Conservation (phyloP, 176 grass and related monocot genomes). For the Thinopyrum elongatum region DNA sequence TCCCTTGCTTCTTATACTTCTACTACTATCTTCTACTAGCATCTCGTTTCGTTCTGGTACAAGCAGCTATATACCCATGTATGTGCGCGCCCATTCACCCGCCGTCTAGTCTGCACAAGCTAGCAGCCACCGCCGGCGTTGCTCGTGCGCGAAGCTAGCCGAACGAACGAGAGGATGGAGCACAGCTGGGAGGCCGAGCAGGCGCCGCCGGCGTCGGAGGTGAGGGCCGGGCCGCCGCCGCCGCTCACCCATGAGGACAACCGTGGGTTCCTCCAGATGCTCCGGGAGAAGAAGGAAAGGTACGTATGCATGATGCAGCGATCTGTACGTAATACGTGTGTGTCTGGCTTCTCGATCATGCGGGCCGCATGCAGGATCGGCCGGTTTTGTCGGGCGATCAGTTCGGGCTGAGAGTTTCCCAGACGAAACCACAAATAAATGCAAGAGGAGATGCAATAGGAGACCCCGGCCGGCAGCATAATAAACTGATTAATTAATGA, state of each 20-base stretch:
- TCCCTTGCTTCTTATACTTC: background rate
- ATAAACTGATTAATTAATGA: no score
- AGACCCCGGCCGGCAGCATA: no score
- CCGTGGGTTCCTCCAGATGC: slow-evolving; percentile 66
- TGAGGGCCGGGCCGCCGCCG: slow-evolving; percentile 8
- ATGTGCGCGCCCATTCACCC: background rate
- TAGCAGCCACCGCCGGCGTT: background rate
- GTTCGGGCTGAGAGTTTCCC: background rate
- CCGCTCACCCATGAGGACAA: slow-evolving; percentile 83
- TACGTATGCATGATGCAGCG: background rate
- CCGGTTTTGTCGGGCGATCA: background rate
- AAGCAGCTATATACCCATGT: background rate
- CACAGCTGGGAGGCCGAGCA: background rate
- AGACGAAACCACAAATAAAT: background rate
- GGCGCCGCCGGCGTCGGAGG: background rate
- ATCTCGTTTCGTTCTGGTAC: background rate
- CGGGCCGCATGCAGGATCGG: background rate
- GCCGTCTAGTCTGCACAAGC: background rate
- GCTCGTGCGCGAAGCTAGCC: background rate
- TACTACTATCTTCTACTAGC: background rate
- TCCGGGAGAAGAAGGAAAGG: slow-evolving; percentile 69
- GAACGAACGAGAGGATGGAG: background rate
- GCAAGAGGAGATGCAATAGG: background rate
- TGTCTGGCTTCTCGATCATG: background rate
- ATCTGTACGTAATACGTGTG: background rate